Percentiles rank a stretch among this genome's conserved stretches.
phyloP scores from a whole-genome alignment of 495 filamentous ascomycete genomes.

The Tricharina praecox region DNA sequence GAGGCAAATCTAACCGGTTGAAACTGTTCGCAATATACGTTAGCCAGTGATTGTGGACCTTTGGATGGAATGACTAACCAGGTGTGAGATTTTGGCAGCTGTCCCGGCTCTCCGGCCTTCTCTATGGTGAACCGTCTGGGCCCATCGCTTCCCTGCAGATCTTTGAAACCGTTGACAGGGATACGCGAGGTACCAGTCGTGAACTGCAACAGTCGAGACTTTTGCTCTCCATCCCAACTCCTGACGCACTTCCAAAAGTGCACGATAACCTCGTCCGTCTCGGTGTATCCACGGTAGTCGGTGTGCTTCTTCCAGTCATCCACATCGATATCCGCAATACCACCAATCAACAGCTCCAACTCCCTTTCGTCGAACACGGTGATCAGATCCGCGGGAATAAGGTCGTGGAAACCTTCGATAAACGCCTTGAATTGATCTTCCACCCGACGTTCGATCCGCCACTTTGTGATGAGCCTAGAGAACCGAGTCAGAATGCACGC shows the following conservation, averaged over 20 bases:
- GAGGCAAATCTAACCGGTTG: conserved; percentile 89
- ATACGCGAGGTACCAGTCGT: conserved; percentile 95
- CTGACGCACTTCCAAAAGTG: conserved; percentile 94
- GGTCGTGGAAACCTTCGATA: conserved; percentile 89
- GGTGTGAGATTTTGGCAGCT: conserved; percentile 92
- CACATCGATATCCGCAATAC: conserved; percentile 98
- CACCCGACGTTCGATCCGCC: conserved; percentile 96
- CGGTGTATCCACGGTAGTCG: conserved; percentile 99
- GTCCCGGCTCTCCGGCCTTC: conserved; percentile 76
- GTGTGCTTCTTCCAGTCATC: conserved; percentile 99
- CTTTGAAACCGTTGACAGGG: conserved; percentile 98
- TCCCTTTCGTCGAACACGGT: conserved; percentile 98
- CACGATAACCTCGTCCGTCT: conserved; percentile 87
- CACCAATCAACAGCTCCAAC: conserved; percentile 87
- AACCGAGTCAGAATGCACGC: conserved; percentile 7
- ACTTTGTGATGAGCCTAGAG: conserved; percentile 75
- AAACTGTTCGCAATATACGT: too few species aligned
- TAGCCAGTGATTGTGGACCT: too few species aligned
- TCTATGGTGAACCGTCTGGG: conserved; percentile 94
- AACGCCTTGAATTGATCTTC: conserved; percentile 97
- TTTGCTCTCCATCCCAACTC: conserved; percentile 95
- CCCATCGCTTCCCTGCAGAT: conserved; percentile 92
- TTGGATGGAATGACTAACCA: conserved; percentile 52
- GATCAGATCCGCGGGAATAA: conserved; percentile 90
- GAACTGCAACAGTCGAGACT: conserved; percentile 89